Evolutionary conservation across 2,329 filamentous ascomycete species (phyloP).

Genomic region (Capronia epimyces): DNA sequence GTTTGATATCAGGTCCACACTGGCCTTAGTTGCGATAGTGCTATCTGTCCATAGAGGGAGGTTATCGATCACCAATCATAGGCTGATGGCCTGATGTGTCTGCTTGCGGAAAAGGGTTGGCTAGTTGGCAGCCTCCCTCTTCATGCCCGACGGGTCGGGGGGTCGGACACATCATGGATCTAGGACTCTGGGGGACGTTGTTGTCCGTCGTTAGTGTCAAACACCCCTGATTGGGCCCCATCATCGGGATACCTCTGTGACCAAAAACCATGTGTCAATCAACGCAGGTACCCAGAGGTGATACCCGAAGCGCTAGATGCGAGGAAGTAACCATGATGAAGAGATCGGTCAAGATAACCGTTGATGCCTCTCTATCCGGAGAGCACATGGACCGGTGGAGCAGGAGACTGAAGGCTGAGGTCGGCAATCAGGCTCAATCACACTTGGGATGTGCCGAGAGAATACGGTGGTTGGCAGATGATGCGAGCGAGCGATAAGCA

Average conservation of each 20-base stretch:
- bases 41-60: not conserved
- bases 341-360: not conserved
- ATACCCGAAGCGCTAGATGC: not conserved
- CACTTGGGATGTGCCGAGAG: not conserved
- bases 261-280: constrained; percentile 13
- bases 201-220: not conserved
- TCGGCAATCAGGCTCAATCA: not conserved
- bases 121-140: not conserved
- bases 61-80: constrained; percentile 3
- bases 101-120: not conserved
- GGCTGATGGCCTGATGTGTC: not conserved
- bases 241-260: constrained; percentile 1
- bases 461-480: not conserved
- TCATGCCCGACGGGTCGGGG: not conserved
- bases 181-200: not conserved
- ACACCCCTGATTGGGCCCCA: not conserved
- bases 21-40: not conserved
- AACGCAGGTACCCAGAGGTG: constrained; percentile 17
- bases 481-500: constrained; percentile 4
- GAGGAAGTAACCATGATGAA: not conserved
- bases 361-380: not conserved
- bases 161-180: not conserved
- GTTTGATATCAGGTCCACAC: constrained; percentile 1
- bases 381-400: constrained; percentile 2
- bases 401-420: not conserved